Conservation (phyloP, 2,329 filamentous ascomycete species). For the Colletotrichum sidae region DNA sequence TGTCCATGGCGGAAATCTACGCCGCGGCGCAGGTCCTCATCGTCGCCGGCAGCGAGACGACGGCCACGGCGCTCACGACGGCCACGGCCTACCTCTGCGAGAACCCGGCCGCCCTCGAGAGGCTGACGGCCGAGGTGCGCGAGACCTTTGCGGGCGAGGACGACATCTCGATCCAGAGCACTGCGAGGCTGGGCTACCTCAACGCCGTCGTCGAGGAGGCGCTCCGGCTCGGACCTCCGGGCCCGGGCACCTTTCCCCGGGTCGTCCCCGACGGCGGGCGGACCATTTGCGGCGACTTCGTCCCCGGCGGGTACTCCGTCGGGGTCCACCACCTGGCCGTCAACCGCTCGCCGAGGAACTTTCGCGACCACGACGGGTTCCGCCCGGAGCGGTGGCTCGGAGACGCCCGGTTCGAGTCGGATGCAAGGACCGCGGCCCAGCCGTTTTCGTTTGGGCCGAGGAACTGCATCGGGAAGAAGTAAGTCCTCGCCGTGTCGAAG, state of each 20-base stretch:
- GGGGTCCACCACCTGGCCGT: slow-evolving; percentile 43
- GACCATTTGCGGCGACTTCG: slow-evolving; percentile 44
- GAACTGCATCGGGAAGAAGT: slow-evolving; percentile 64
- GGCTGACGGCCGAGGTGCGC: slow-evolving; percentile 52
- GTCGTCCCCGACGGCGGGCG: slow-evolving; percentile 47
- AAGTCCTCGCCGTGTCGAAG: slow-evolving; percentile 38
- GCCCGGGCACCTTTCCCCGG: slow-evolving; percentile 42
- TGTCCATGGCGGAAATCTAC: slow-evolving; percentile 29
- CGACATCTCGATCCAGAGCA: slow-evolving; percentile 50
- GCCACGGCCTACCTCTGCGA: slow-evolving; percentile 44
- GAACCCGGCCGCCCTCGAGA: slow-evolving; percentile 45
- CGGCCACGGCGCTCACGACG: slow-evolving; percentile 45
- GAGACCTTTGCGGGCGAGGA: slow-evolving; percentile 46
- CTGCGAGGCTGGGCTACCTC: slow-evolving; percentile 50
- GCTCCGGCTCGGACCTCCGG: slow-evolving; percentile 53
- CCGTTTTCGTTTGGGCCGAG: slow-evolving; percentile 61
- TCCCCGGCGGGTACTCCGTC: slow-evolving; percentile 50
- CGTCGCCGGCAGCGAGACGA: slow-evolving; percentile 49
- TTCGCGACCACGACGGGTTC: slow-evolving; percentile 19
- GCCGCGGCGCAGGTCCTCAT: slow-evolving; percentile 41
- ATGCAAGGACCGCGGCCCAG: slow-evolving; percentile 57
- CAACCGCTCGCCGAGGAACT: slow-evolving; percentile 43
- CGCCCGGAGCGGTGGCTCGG: slow-evolving; percentile 31
- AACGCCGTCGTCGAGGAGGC: slow-evolving; percentile 55
- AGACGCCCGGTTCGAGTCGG: slow-evolving; percentile 24